Evolutionary conservation across 257 asterid genomes (phyloP).

Genomic region (Gardenia jasminoides): DNA sequence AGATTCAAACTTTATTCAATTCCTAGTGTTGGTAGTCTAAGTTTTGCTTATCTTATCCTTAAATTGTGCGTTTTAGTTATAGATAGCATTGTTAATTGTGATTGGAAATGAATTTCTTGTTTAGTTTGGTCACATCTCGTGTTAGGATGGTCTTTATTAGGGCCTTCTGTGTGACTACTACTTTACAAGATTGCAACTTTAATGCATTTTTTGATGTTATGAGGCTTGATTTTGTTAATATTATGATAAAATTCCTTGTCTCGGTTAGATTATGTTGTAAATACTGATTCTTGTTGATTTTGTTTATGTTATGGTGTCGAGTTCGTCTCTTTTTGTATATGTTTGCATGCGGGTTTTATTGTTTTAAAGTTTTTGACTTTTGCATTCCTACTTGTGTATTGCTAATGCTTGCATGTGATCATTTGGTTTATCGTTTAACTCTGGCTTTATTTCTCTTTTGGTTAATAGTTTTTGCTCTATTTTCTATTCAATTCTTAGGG

Average conservation of each 20-base stretch:
- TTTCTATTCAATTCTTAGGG: neutral
- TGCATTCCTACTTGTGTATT: neutral
- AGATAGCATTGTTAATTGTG: too few species aligned
- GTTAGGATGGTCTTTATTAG: too few species aligned
- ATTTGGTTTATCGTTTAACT: neutral
- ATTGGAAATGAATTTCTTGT: neutral
- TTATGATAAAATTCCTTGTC: neutral
- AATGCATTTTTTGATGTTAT: neutral
- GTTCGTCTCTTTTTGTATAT: too few species aligned
- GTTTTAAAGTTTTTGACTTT: neutral
- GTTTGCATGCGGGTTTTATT: neutral
- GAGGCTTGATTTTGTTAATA: neutral
- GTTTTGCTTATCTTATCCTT: neutral
- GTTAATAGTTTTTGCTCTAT: neutral
- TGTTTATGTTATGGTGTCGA: neutral
- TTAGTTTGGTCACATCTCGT: neutral
- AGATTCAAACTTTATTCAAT: constrained; percentile 7
- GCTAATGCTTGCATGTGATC: neutral
- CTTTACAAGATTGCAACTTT: neutral
- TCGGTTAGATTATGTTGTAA: neutral
- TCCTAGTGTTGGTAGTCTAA: neutral
- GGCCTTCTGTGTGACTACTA: too few species aligned
- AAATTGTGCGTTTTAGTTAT: too few species aligned
- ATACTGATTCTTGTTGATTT: neutral
- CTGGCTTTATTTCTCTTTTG: neutral